Conservation (phyloP, 2,329 filamentous ascomycete genomes). For the Alternaria tenuissima region DNA sequence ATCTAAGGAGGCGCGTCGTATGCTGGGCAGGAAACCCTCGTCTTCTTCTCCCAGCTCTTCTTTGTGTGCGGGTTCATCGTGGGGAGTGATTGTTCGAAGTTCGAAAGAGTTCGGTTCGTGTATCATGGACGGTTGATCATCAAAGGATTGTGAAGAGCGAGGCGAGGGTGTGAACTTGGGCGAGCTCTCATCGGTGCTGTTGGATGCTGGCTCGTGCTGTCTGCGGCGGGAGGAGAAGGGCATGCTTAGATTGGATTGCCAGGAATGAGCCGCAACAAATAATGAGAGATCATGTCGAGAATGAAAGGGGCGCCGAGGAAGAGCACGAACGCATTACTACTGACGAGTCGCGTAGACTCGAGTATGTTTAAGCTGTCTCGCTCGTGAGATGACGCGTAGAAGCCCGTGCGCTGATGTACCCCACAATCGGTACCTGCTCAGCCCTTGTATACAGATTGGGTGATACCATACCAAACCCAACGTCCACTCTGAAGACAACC, state of each 20-base stretch:
- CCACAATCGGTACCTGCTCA: constrained; percentile 5
- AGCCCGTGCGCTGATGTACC: constrained; percentile 22
- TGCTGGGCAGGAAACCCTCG: constrained; percentile 30
- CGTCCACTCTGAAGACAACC: neutral
- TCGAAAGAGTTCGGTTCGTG: constrained; percentile 36
- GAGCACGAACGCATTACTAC: constrained; percentile 6
- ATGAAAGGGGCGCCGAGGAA: neutral
- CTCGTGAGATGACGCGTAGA: constrained; percentile 18
- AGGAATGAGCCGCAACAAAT: neutral
- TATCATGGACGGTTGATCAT: constrained; percentile 17
- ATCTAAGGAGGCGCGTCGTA: constrained; percentile 33
- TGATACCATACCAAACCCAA: neutral
- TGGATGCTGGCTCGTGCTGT: constrained; percentile 23
- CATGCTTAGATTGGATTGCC: constrained; percentile 20
- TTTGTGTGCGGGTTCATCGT: constrained; percentile 16
- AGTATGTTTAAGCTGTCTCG: constrained; percentile 2
- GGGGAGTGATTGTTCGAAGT: constrained; percentile 29
- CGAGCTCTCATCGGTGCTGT: constrained; percentile 33
- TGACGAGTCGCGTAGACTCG: neutral
- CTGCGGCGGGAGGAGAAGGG: constrained; percentile 22
- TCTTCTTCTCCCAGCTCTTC: constrained; percentile 32
- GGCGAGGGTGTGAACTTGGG: constrained; percentile 34
- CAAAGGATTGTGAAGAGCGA: constrained; percentile 27
- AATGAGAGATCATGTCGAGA: constrained; percentile 8
- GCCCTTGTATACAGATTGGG: neutral